Percentiles rank a stretch among this genome's conserved stretches.
Evolutionary conservation across 129 eudicot species (phyloP).

Genomic region (Oenanthe sinensis): DNA sequence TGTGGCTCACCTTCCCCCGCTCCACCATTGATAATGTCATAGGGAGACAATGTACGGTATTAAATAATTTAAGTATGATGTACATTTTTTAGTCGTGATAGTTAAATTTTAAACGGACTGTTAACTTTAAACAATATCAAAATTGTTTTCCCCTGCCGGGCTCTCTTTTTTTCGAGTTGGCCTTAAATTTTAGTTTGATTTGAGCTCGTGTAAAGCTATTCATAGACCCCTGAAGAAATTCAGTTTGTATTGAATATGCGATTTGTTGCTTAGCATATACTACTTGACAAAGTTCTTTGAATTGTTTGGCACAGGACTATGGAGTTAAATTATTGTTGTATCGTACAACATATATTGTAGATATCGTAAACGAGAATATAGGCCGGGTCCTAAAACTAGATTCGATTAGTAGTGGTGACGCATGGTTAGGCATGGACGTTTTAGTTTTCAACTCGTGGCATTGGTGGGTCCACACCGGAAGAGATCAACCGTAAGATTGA

Average conservation of each 20-base stretch:
- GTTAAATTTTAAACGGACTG: too few relatives aligned
- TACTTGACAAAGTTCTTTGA: not conserved
- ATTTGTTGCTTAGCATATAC: not conserved
- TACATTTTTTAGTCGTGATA: too few relatives aligned
- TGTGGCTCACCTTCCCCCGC: not conserved
- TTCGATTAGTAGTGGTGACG: constrained; percentile 37
- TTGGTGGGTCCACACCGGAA: constrained; percentile 67
- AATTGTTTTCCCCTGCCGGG: too few relatives aligned
- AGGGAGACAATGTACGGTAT: not conserved
- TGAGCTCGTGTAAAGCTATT: not conserved
- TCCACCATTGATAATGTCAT: not conserved
- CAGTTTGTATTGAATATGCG: not conserved
- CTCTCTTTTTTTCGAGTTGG: too few relatives aligned
- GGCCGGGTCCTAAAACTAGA: constrained; percentile 57
- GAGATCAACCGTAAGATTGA: constrained; percentile 35
- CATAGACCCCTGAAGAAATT: not conserved
- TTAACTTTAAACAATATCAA: too few relatives aligned
- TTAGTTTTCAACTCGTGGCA: constrained; percentile 84
- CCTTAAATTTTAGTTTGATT: not conserved
- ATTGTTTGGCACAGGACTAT: constrained; percentile 44
- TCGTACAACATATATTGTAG: constrained; percentile 54
- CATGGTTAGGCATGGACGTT: constrained; percentile 50
- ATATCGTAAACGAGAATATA: constrained; percentile 29
- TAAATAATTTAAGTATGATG: not conserved
- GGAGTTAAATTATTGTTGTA: constrained; percentile 33